A percentile compares a stretch with the other conserved stretches of the same genome.
Conservation (phyloP, 2,329 filamentous ascomycete genomes). For the Phyllosticta paracitricarpa region DNA sequence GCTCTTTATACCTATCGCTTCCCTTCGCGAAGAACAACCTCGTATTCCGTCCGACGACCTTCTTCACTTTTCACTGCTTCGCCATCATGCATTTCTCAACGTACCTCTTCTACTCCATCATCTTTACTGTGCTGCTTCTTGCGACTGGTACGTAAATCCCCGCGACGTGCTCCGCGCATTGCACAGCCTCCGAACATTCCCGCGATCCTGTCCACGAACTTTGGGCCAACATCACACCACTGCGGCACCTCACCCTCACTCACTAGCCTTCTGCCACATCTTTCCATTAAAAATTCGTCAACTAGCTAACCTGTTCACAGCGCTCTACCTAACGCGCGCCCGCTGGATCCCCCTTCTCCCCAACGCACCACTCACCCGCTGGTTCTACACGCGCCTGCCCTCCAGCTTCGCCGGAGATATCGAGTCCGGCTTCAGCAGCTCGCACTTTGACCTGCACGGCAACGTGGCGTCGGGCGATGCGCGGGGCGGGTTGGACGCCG, state of each 20-base stretch:
- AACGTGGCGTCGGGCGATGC: slow-evolving; percentile 75
- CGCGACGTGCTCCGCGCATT: neutral
- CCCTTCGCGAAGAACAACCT: slow-evolving; percentile 8
- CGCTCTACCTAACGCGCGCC: slow-evolving; percentile 69
- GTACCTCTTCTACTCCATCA: slow-evolving; percentile 71
- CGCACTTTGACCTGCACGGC: slow-evolving; percentile 68
- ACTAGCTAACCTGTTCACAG: slow-evolving; percentile 29
- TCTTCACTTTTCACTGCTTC: neutral
- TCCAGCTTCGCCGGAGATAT: slow-evolving; percentile 67
- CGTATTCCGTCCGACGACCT: neutral
- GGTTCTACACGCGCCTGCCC: slow-evolving; percentile 70
- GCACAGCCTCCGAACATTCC: neutral
- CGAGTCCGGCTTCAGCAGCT: slow-evolving; percentile 75
- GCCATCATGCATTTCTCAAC: slow-evolving; percentile 46
- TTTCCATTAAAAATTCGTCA: slow-evolving; percentile 8
- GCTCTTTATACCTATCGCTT: slow-evolving; percentile 1
- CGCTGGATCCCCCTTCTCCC: slow-evolving; percentile 66
- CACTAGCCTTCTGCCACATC: slow-evolving; percentile 8
- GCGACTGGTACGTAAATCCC: slow-evolving; percentile 50
- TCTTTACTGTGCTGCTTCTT: slow-evolving; percentile 59
- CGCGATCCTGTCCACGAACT: neutral
- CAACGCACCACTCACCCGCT: slow-evolving; percentile 33
- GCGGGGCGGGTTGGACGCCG: slow-evolving; percentile 70
- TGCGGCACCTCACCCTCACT: neutral
- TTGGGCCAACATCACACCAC: neutral